Base-by-base conservation (phyloP, 371 early-diverging fungal species). In the Mucor mucedo region DNA sequence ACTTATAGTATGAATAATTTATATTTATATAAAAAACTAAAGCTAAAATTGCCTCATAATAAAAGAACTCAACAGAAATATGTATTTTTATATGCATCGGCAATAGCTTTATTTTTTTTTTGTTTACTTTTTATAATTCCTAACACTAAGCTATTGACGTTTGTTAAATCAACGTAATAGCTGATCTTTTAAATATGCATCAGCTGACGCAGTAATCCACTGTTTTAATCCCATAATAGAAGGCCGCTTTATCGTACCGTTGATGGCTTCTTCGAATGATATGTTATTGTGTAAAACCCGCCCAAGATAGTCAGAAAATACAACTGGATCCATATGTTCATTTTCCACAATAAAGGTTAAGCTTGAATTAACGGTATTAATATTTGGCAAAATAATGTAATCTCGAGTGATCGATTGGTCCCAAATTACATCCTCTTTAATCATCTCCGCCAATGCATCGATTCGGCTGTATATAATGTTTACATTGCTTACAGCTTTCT, bases 371-470 rank as follows among this genome's bases (percentile, higher is more conserved):
- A 57, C n/a, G 9, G 35, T 35, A 35, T 4, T 35, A 35, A 35
- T 4, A 6, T 35, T 8, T 45, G 44, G 44, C 32, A 45, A 45
- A 44, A 30, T 32, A 28, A 44, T 29, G 8, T 45, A 47, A 21
- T 57, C 45, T 57, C 57, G 30, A 5, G 45, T 30, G n/a, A 57
- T 27, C 1, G 32, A 58, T 9, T 47, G 53, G 42, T 70, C 70
- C 68, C 70, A 70, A 9, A 38, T 52, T 0, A 69, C 68, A n/a
- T 71, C 76, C 29, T 72, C 64, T 40, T 66, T 52, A 52, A 70
- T 63, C 27, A 72, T 44, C 3, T 33, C 64, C 0, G 54, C 56
- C 2, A 69, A n/a, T 14, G 57, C 54, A 40, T 69, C 66, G 38
- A 69, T 69, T 21, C 57, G 62, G 13, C 54, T 44, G 16, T 62